Conservation (phyloP, 352 stramenopile genomes). For the Elongisporangium undulatum region DNA sequence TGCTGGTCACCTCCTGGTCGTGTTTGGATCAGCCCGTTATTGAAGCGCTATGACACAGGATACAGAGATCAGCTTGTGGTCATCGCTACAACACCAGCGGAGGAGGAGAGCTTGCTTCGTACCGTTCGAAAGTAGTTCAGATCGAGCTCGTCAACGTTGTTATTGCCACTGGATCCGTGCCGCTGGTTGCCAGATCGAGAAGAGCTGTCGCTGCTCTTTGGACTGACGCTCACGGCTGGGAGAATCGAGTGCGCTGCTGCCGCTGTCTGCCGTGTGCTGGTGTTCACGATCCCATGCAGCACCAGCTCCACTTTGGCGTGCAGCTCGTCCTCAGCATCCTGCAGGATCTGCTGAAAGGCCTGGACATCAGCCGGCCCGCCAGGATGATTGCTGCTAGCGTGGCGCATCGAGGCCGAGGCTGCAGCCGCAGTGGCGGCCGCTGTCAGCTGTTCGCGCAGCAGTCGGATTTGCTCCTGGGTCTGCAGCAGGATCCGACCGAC, state of each 20-base stretch:
- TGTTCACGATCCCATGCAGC: constrained; percentile 60
- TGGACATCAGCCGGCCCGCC: constrained; percentile 23
- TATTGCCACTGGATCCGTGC: constrained; percentile 2
- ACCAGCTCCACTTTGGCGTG: constrained; percentile 80
- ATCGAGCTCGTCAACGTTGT: constrained; percentile 9
- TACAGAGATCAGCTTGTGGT: not conserved
- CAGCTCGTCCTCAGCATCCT: constrained; percentile 64
- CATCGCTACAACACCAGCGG: not conserved
- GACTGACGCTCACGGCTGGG: constrained; percentile 9
- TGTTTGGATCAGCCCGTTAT: constrained; percentile 30
- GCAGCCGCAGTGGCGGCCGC: constrained; percentile 23
- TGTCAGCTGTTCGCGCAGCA: constrained; percentile 69
- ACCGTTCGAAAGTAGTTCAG: constrained; percentile 51
- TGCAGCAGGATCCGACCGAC: constrained; percentile 76
- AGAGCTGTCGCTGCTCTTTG: constrained; percentile 5
- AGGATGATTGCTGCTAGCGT: constrained; percentile 14
- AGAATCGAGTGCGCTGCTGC: constrained; percentile 12
- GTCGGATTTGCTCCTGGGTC: constrained; percentile 74
- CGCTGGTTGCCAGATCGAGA: constrained; percentile 13
- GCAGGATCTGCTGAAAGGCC: constrained; percentile 65
- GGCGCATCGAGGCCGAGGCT: constrained; percentile 22
- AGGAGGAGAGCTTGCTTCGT: constrained; percentile 1
- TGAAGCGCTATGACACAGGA: constrained; percentile 28
- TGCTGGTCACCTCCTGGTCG: constrained; percentile 2
- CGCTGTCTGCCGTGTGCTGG: constrained; percentile 20